Evolutionary conservation across 2,329 filamentous ascomycete species (phyloP), one percentile per base, ranked within the genome.

Genomic region (Lecanosticta acicola): DNA sequence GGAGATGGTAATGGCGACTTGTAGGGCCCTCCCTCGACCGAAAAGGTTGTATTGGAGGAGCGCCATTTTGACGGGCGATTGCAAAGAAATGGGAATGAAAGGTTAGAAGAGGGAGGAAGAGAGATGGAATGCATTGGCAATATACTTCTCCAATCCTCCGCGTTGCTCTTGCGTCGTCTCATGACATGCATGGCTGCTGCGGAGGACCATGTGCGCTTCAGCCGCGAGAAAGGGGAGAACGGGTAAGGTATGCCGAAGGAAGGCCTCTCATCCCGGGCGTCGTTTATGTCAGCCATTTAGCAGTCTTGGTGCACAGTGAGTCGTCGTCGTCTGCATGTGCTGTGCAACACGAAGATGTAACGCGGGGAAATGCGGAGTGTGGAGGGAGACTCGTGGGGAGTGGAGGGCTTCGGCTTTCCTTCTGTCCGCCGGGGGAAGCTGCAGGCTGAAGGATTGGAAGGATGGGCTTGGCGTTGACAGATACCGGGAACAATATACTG

Each of bases 1-100:
- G 18, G 53, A 51, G 7, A 64, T 49, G 35, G 57, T 62, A 24
- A 66, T 63, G 7, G 63, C 61, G 21, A 56, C 51, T 17, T 58
- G 59, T 13, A 64, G 51, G 18, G 44, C 48, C 24, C 50, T 48
- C 26, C 62, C 63, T 9, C 59, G 46, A 9, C 61, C 60, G 33
- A 63, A 66, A 19, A 59, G 26, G 18, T 63, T 61, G 26, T 48
- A 43, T 33, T 61, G 20, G 17, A 24, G 10, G 13, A 46, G 51
- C 45, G 45, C 37, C 50, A 52, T 47, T 3, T 43, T 48, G 24
- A 11, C 24, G 11, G 24, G 24, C 5, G 11, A 29, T 11, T 29
- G 7, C 24, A 29, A 29, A 5, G 24, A 29, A 11, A 11, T 11
- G 7, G 24, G 24, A 11, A 5, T 29, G 24, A 29, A 29, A 29